Conservation (phyloP, 2,329 filamentous ascomycete genomes). For the Monilinia polystroma region DNA sequence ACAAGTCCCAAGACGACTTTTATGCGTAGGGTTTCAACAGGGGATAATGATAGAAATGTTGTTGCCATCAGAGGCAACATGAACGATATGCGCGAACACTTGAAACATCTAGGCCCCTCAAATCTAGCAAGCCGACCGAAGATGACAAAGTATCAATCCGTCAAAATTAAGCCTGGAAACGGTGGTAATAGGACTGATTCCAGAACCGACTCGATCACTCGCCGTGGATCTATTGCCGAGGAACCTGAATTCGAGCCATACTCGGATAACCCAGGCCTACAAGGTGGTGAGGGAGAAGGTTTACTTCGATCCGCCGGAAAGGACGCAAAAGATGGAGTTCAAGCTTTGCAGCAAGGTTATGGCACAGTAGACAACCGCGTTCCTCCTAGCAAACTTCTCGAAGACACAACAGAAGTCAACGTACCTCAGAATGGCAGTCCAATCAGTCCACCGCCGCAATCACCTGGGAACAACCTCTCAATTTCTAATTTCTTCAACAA, state of each 20-base stretch:
- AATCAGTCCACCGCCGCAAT: conserved; percentile 2
- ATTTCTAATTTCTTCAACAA: conserved; percentile 16
- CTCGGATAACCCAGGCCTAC: conserved; percentile 43
- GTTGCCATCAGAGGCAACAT: conserved; percentile 60
- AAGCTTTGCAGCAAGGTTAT: conserved; percentile 57
- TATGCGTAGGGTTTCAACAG: conserved; percentile 54
- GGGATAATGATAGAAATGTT: conserved; percentile 53
- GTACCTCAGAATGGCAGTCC: conserved; percentile 11
- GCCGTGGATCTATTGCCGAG: conserved; percentile 43
- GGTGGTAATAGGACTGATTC: conserved; percentile 27
- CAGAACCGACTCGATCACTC: conserved; percentile 44
- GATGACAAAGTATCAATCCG: conserved; percentile 59
- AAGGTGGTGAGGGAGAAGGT: conserved; percentile 54
- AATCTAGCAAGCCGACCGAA: conserved; percentile 65
- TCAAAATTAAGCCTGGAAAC: conserved; percentile 61
- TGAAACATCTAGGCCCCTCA: conserved; percentile 65
- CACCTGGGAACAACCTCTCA: neutral
- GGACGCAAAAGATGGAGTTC: conserved; percentile 64
- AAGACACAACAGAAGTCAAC: neutral
- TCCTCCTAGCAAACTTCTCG: neutral
- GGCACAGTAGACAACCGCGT: conserved; percentile 44
- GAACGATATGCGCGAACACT: conserved; percentile 61
- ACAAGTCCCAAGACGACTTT: conserved; percentile 50
- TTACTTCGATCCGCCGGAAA: conserved; percentile 53
- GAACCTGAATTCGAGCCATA: conserved; percentile 41